Evolutionary conservation across 225 moss, liverwort and hornwort genomes (phyloP).

Genomic region (Marchantia paleacea): DNA sequence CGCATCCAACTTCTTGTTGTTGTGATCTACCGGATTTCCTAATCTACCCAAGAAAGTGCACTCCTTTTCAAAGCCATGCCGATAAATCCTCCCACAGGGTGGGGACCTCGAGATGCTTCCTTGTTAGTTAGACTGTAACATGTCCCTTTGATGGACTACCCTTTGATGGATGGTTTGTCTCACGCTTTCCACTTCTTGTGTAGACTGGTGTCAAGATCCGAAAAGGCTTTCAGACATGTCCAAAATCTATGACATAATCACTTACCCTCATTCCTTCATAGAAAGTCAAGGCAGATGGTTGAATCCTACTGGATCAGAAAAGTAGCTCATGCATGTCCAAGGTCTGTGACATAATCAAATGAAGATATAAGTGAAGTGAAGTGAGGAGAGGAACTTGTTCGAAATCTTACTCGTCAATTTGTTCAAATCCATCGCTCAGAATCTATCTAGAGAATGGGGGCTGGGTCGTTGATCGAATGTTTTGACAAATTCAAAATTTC

Average conservation of each 20-base stretch:
- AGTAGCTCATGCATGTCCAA: background rate
- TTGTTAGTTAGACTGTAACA: background rate
- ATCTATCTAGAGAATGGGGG: background rate
- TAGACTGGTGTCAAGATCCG: background rate
- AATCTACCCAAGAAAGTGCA: background rate
- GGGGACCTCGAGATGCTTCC: background rate
- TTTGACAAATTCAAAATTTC: slow-evolving; percentile 4
- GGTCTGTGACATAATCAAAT: background rate
- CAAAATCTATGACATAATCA: background rate
- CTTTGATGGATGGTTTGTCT: background rate
- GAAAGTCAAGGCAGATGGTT: no score
- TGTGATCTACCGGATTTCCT: background rate
- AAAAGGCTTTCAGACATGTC: background rate
- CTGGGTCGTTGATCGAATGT: background rate
- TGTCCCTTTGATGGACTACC: background rate
- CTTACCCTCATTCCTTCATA: no score
- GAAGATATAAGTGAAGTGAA: no score
- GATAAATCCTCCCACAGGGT: no score
- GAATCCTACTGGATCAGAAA: background rate
- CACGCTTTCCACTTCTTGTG: background rate
- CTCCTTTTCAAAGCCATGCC: background rate
- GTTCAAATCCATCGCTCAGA: background rate
- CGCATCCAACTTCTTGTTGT: background rate
- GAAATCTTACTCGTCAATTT: background rate
- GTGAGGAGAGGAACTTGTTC: no score